Evolutionary conservation across 2,329 filamentous ascomycete genomes (phyloP), one percentile per base, ranked within the genome.

Genomic region (Tolypocladium sp.): DNA sequence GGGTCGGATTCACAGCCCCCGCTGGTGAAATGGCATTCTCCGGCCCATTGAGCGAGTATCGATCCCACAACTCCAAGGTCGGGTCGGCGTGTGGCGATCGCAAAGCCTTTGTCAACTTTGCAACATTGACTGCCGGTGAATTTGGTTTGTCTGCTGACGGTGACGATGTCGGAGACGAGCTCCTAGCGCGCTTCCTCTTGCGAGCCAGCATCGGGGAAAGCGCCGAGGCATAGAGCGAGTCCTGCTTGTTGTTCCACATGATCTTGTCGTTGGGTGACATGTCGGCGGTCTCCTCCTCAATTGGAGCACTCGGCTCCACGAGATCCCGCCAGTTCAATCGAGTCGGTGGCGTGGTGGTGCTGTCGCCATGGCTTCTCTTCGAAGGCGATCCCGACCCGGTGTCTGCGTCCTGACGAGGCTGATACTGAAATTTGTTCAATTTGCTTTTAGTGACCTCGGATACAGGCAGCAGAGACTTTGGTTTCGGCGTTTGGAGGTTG

Each of bases 51-150:
- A 84, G 73, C 42, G 88, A 82, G 68, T 90, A 91, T 57, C 88
- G 85, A 65, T 89, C 89, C 90, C 90, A 93, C 2, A 92, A 73
- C 63, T 92, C 88, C 38, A 87, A 73, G 2, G 88, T 88, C 42
- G 90, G 87, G 66, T 92, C 89, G 38, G 85, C 81, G 63, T 88
- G 83, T 15, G 87, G 86, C 1, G 87, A 88, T 63, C 82, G 86
- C 51, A 90, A 72, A 0, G 83, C 77, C 58, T 81, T 77, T 44
- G 82, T 80, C 49, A 87, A 73, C 62, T 80, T 79, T 66, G 84
- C 81, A 44, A 86, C 73, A 65, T 89, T 84, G 61, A 87, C 75
- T 0, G 79, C 67, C 8, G 78, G 76, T 1, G 76, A 74, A 33
- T 70, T 72, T 7, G 73, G 65, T 56, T 76, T 79, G 17, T 81